Base-by-base conservation (phyloP, 1,284 basidiomycete species). In the Tremellales sp. region DNA sequence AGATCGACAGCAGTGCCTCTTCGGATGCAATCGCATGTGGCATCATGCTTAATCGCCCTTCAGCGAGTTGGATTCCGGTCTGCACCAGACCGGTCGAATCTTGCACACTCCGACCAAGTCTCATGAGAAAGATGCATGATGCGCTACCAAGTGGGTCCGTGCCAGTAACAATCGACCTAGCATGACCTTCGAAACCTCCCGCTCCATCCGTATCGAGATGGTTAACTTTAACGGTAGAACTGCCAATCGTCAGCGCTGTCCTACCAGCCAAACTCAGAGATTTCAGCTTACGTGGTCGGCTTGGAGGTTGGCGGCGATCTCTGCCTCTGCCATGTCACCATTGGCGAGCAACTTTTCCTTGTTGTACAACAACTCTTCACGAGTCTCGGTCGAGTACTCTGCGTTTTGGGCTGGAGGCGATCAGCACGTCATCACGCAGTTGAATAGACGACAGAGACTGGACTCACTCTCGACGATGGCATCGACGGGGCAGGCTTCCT, bases 401-500 rank as follows among this genome's bases (percentile, higher is more conserved):
- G 89, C 86, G 75, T 97, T 96, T 83, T 93, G 88, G 37, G 90
- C 90, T 93, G 68, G 8, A 23, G 11, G 33, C n/a, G n/a, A n/a
- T 43, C 40, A 54, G 48, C 48, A 36, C 12, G 23, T 7, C 19
- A 19, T 15, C 26, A 25, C 2, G 19, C 8, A 13, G 22, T 33
- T 19, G 19, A 43, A 39, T 25, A 33, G 31, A 45, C 3, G 22
- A 12, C 17, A 15, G 19, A 31, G 22, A 51, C 33, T 46, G 15
- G 33, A 80, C 89, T 65, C 72, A 93, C 91, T 97, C 80, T 98
- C 96, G 53, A 99, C 96, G 65, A 99, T 98, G 50, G 96, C 96
- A 75, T 99, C 96, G 52, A 98, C 96, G 12, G 96, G 96, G 76
- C 96, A 99, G 27, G 96, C 96, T 78, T 99, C 96, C 77, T 96